Percentiles rank a stretch among this genome's conserved stretches.
These are phyloP conservation scores for Coemansia guatemalensis DNA, from an alignment of 192 early-diverging fungal species.

Conservation along the genomic window DNA sequence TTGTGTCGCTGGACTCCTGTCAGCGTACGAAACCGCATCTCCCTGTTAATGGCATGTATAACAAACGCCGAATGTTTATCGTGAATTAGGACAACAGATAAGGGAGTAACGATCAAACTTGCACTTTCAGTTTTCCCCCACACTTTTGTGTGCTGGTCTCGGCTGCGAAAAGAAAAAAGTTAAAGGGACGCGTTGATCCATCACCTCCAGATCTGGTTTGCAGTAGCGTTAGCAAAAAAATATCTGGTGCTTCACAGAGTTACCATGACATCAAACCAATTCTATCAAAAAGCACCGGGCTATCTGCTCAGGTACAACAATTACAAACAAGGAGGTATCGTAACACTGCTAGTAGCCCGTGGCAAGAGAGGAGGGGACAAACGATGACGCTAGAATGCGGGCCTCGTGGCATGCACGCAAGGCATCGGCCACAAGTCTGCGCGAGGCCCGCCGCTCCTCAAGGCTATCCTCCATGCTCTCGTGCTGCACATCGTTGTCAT, in stretches of 20 bases:
- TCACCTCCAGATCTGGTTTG: not conserved
- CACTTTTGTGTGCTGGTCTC: not conserved
- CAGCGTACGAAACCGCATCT: constrained; percentile 50
- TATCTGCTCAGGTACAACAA: not conserved
- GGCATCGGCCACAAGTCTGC: constrained; percentile 39
- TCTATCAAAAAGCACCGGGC: not conserved
- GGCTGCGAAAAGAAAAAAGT: not conserved
- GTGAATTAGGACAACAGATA: not conserved
- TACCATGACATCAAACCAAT: no score
- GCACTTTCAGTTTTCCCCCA: not conserved
- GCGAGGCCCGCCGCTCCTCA: constrained; percentile 35
- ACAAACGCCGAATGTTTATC: not conserved
- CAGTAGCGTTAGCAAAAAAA: no score
- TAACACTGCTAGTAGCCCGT: not conserved
- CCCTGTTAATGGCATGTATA: constrained; percentile 1
- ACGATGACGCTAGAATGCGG: constrained; percentile 16
- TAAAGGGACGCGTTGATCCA: not conserved
- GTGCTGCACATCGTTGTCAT: not conserved
- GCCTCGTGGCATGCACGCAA: constrained; percentile 46
- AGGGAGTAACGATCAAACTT: not conserved
- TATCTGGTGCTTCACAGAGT: no score
- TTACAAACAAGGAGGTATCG: not conserved
- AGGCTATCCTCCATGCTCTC: constrained; percentile 12
- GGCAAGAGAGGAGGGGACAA: not conserved
- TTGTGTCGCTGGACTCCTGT: constrained; percentile 48